Evolutionary conservation across 192 early-diverging fungal genomes (phyloP), one percentile per base, ranked within the genome.

Genomic region (Linnemannia schmuckeri): DNA sequence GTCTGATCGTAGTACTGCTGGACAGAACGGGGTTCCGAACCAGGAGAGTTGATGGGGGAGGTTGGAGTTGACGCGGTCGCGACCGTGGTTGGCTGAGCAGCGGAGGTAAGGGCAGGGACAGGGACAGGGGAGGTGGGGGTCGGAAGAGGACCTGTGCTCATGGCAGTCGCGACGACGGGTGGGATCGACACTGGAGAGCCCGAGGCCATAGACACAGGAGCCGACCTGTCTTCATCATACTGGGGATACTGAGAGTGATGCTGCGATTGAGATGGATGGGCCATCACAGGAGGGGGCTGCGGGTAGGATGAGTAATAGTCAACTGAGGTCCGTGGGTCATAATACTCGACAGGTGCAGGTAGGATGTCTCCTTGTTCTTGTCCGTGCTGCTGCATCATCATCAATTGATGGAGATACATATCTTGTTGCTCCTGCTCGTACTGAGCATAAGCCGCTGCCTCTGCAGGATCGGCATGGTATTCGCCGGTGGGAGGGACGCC

Each of bases 311-410:
- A 42, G 72, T 74, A 74, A 8, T 49, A 74, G 20, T 44, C 22
- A 6, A 20, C 9, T 6, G 46, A 54, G 40, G 72, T 44, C 10
- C 22, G 18, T 44, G 49, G 68, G 38, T 77, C 54, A 41, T 82
- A 82, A 33, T 82, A 82, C 20, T 69, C 47, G 24, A 75, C 70
- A 40, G 81, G 66, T 24, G 74, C 81, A 5, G 63, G 44, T 68
- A 81, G 6, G 40, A 75, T 33, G 10, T 24, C 10, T 33, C 69
- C 44, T 15, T 70, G 76, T n/a, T 20, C 70, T 18, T 79, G 33
- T 0, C 63, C 55, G 10, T 78, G 76, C 40, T 52, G n/a, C 4
- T 76, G 66, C 37, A 70, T 61, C 44, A 75, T 63, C 17, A 70
- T 61, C n/a, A 74, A n/a, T 20, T 78, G 77, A 5, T 79, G 44